Evolutionary conservation across 1,284 basidiomycete species (phyloP), one percentile per base, ranked within the genome.

Genomic region (Coniferiporia weirii): DNA sequence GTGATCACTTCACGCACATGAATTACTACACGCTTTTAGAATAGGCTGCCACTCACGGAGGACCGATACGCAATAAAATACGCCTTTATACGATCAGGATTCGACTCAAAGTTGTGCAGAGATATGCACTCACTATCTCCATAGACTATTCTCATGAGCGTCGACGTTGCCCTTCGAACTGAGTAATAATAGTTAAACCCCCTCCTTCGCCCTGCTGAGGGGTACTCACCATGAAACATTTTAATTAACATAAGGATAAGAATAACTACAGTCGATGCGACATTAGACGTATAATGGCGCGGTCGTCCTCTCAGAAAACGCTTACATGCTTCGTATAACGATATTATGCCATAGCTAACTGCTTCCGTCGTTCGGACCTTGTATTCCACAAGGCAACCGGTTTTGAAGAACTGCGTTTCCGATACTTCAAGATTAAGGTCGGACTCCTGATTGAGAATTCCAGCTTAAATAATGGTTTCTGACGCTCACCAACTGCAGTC

Each of bases 331-430:
- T 56, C 54, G 17, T 56, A 56, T 6, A 35, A 22, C 17, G 15
- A 56, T 22, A 56, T 56, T 17, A 56, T 10, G 8, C 54, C 46
- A 19, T 56, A 56, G 35, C 54, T 56, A 34, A 56, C 48, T 46
- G 45, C 54, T 38, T 56, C 54, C 17, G 46, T 47, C 35, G 19
- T 20, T 13, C 46, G 38, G 20, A 48, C 36, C n/a, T 49, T 45
- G 13, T 43, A 19, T 15, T 34, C 38, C 44, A 55, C 46, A 27
- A 55, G 32, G 27, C 54, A 55, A 1, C 54, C 54, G 13, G 22
- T 45, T 34, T 4, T 2, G 32, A 55, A 47, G 3, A 27, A 5
- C 27, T 5, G 27, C 2, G 27, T 27, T 27, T 27, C 27, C 27
- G 27, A 27, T 27, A 27, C 27, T 27, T 27, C 27, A 27, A 27